Base-by-base conservation (phyloP, 106 monocot species). In the Cymbidium sinense region DNA sequence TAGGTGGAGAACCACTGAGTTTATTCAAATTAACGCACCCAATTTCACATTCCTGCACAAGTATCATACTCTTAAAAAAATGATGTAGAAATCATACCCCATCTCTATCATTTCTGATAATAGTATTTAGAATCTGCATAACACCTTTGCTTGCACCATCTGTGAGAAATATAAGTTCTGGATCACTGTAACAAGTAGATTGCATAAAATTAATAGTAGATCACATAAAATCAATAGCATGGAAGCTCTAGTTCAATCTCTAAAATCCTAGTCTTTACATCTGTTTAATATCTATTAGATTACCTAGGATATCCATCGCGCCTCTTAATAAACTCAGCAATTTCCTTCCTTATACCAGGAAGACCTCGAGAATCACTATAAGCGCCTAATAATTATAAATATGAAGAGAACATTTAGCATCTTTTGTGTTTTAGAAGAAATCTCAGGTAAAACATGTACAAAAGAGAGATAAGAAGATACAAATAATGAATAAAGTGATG, bases 111-210 rank as follows among this genome's bases (percentile, higher is more conserved):
- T 95, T 89, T 84, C 99, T 87, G 75, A 99, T 99, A 69, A 95
- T 71, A 29, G 91, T 79, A 70, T 99, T 90, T 43, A 99, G 82
- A 1, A 92, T 91, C 76, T 99, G 99, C 99, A 99, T 93, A 29
- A 99, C 95, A 77, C 95, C 99, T 91, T 99, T 99, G 86, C 99
- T 99, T 23, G 99, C 99, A 69, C 99, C 99, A 85, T 95, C 99
- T 74, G 99, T 95, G 31, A 99, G 90, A 86, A 85, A 99, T 83
- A 99, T 89, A 80, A 95, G 90, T 33, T 95, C 99, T 35, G 99
- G 94, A 84, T 99, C 86, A 76, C 99, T 99, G 90, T 61, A 87
- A 34, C 33, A 51, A 80, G 29, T 50, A 74, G 74, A n/a, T 78
- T 51, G n/a, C 19, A n/a, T 70, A 61, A 78, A 19, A 47, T 79